phyloP scores from a whole-genome alignment of 2,329 filamentous ascomycete genomes.

The Endocalyx cinctus region DNA sequence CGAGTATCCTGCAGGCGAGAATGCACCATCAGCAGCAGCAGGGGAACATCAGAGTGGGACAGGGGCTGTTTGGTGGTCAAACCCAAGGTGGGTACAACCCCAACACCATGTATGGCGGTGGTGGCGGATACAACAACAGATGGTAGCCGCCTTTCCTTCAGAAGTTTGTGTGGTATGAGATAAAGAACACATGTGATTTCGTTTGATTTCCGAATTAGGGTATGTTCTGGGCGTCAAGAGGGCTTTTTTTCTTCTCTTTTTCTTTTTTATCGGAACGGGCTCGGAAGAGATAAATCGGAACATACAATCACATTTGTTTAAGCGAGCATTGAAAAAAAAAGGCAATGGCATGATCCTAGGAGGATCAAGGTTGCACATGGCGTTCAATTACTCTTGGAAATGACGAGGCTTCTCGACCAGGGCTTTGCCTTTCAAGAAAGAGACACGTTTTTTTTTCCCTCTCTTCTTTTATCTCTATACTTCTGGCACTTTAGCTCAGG shows the following conservation, averaged over 20 bases:
- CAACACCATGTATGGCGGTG: constrained; percentile 69
- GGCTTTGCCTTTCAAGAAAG: constrained; percentile 25
- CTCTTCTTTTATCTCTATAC: constrained; percentile 14
- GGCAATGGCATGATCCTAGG: constrained; percentile 28
- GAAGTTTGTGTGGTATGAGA: constrained; percentile 15
- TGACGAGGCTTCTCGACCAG: constrained; percentile 25
- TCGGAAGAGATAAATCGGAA: constrained; percentile 23
- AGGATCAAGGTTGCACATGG: constrained; percentile 30
- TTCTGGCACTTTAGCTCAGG: constrained; percentile 19
- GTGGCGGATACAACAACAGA: constrained; percentile 61
- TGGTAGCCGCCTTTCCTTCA: constrained; percentile 61
- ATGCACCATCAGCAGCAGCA: constrained; percentile 79
- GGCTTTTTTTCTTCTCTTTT: too few species aligned
- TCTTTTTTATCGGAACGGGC: constrained; percentile 21
- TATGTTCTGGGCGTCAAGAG: constrained; percentile 24
- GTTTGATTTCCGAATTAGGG: constrained; percentile 25
- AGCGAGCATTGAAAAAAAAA: constrained; percentile 44
- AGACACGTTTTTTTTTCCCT: constrained; percentile 23
- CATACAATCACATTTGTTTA: constrained; percentile 35
- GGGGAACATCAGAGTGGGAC: constrained; percentile 76
- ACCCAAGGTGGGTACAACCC: constrained; percentile 93
- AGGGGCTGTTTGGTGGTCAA: constrained; percentile 85
- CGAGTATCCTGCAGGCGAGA: constrained; percentile 97
- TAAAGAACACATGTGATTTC: constrained; percentile 18
- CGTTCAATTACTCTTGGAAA: constrained; percentile 31